Base-by-base conservation (phyloP, 768 basidiomycete genomes). In the Pulveroboletus frians region DNA sequence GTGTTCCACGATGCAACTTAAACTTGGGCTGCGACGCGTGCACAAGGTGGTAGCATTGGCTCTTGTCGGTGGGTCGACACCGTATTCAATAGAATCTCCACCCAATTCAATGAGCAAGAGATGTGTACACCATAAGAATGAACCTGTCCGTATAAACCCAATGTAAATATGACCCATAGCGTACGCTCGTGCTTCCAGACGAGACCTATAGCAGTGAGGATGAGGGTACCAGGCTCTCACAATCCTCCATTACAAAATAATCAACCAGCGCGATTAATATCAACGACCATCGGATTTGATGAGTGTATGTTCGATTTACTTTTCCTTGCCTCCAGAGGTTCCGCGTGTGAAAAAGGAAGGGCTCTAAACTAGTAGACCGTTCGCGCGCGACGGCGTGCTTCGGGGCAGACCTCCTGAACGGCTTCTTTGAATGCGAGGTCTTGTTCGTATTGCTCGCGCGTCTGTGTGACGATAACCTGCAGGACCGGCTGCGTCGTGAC, bases 381-480 rank as follows among this genome's bases (percentile, higher is more conserved):
- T 27, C 59, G 61, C 35, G 52, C 45, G 40, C 51, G 57, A 47
- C 62, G 55, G 46, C 45, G 32, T 9, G 65, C 58, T 42, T 62
- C 67, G 10, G 65, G 65, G 20, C 51, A 65, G 11, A 65, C 55
- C 32, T 61, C 47, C 43, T 64, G 60, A 4, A 63, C 57, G 35
- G 45, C 54, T 20, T 67, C 60, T 35, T 67, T 69, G 43, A 69
- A 69, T 21, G 63, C 65, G 32, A 56, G 54, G 47, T 69, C 66
- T 26, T 67, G 63, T 2, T 69, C 63, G 47, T 67, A 65, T 17
- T 67, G 63, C 17, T 63, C 61, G 34, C 63, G 63, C 21, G 63
- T 67, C 46, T 67, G 67, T 8, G 61, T 67, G 31, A 67, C 67
- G 50, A 67, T 67, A 7, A 67, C 67, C 51, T 67, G 65, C 32